Percentiles rank a stretch among this genome's conserved stretches.
These are phyloP conservation scores for Pythium monospermum DNA, from an alignment of 352 stramenopile genomes.

Conservation along the genomic window DNA sequence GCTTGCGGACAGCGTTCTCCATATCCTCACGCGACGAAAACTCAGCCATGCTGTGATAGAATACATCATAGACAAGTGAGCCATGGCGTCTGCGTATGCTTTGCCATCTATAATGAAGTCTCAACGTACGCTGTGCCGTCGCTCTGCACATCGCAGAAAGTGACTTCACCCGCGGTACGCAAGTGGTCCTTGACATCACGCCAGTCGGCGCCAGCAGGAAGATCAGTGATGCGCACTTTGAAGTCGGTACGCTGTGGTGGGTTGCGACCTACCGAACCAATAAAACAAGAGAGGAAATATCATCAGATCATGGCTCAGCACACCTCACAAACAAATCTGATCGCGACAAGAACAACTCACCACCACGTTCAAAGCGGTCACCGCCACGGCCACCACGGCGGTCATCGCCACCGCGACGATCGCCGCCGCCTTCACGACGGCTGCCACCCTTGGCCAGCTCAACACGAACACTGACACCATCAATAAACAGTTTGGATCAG, in stretches of 20 bases:
- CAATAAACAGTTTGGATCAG: too few species aligned
- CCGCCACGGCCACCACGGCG: conserved; percentile 25
- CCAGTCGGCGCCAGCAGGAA: conserved; percentile 77
- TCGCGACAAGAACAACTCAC: conserved; percentile 23
- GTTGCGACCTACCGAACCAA: conserved; percentile 52
- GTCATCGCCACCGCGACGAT: conserved; percentile 29
- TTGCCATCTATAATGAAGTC: too few species aligned
- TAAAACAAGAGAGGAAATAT: background rate
- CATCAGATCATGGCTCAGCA: background rate
- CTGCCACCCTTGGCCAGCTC: conserved; percentile 72
- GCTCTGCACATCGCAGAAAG: conserved; percentile 78
- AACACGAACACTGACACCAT: conserved; percentile 76
- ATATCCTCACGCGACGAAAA: conserved; percentile 80
- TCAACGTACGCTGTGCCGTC: conserved; percentile 76
- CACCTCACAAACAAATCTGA: background rate
- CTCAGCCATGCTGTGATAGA: conserved; percentile 71
- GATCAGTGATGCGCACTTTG: conserved; percentile 70
- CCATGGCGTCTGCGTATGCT: too few species aligned
- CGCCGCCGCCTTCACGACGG: conserved; percentile 50
- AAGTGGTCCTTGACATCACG: conserved; percentile 87
- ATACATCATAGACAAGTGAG: too few species aligned
- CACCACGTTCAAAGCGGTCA: conserved; percentile 58
- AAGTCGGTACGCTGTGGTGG: conserved; percentile 71
- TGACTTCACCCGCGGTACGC: conserved; percentile 77
- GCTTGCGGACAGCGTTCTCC: conserved; percentile 80